Base-by-base conservation (phyloP, 2,329 filamentous ascomycete species). In the Penicillium verrucosum region DNA sequence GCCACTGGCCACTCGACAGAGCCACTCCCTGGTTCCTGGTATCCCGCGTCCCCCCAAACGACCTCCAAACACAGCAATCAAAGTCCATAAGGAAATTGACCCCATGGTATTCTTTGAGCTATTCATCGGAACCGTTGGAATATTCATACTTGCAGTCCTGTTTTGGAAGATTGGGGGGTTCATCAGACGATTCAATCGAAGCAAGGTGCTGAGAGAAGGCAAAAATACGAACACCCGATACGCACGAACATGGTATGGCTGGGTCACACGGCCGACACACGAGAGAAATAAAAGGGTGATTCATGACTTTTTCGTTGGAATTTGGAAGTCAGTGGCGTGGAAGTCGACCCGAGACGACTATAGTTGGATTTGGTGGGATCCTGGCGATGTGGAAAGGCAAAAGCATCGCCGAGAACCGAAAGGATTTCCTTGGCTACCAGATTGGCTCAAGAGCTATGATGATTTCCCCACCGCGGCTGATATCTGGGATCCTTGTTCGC, bases 161-260 rank as follows among this genome's bases (percentile, higher is more conserved):
- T 68, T 73, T 51, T 77, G 75, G 75, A 77, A 74, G 51, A 52
- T 69, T 30, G 74, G 73, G 10, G 59, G 65, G 3, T 70, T 74
- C 51, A 57, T 75, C 56, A 73, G 75, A 51, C 67, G 54, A 2
- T 73, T 76, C 49, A 76, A 66, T 8, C 63, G 65, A 51, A 56
- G 68, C 38, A 72, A 65, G 58, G 68, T 77, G 30, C 49, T 75
- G 21, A 51, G 60, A 43, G 61, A 58, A 51, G 71, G 71, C 25
- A 75, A 72, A 57, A 49, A 59, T 4, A 60, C 66, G 10, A 64
- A 63, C 16, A 62, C 65, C 58, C 72, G 73, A 14, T 76, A 75
- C 57, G 69, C 69, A 25, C 74, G 69, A 41, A 75, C 74, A 12
- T 77, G 75, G 75, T 75, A 77, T 56, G 75, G 75, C 34, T 77